These are phyloP conservation scores for Cryphonectria naterciae DNA, from an alignment of 2,329 filamentous ascomycete species.

Conservation along the genomic window DNA sequence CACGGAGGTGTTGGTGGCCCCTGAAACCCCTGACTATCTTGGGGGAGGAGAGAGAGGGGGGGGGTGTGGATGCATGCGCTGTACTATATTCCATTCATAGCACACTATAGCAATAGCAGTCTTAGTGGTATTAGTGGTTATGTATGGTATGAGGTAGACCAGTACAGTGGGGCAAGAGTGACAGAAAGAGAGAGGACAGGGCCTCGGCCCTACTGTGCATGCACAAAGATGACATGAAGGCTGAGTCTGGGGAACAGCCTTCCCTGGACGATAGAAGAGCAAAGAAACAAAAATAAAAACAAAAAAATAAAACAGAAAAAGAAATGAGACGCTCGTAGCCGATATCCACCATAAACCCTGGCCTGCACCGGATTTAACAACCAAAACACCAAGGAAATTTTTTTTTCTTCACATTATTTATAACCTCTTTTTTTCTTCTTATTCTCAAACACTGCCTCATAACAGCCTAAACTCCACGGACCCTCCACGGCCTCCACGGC, in stretches of 20 bases:
- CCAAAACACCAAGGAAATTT: background rate
- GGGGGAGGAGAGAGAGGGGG: too few species aligned
- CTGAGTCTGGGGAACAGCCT: background rate
- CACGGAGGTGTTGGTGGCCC: constrained; percentile 26
- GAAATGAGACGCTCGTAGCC: constrained; percentile 1
- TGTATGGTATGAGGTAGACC: background rate
- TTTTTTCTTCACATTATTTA: background rate
- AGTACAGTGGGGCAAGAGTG: background rate
- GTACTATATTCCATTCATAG: background rate
- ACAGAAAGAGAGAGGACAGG: background rate
- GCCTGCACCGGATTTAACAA: background rate
- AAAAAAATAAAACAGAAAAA: background rate
- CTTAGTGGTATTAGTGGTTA: background rate
- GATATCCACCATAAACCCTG: background rate
- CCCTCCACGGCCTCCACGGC: background rate
- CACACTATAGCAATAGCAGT: background rate
- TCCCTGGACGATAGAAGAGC: background rate
- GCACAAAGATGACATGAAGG: background rate
- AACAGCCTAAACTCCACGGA: background rate
- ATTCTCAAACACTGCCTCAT: background rate
- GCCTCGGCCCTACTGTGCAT: background rate
- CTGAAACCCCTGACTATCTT: background rate
- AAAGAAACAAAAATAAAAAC: background rate
- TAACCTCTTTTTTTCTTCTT: background rate
- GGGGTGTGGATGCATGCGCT: background rate